A percentile compares a stretch with the other conserved stretches of the same genome.
These are phyloP conservation scores for Epichloe coenophiala DNA, from an alignment of 2,329 filamentous ascomycete species.

Conservation along the genomic window DNA sequence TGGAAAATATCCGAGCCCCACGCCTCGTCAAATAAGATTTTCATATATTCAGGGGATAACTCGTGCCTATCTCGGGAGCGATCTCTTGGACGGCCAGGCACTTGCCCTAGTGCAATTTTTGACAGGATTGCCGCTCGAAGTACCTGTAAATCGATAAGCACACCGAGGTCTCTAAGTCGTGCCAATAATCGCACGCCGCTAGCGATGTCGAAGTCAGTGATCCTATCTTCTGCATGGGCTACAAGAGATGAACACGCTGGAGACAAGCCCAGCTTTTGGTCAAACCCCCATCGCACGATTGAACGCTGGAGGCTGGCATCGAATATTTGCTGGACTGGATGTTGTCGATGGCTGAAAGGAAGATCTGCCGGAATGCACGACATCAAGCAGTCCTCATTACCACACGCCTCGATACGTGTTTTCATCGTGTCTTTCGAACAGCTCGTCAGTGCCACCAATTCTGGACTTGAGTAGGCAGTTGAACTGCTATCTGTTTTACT, in stretches of 20 bases:
- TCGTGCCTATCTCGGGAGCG: constrained; percentile 19
- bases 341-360: constrained; percentile 24
- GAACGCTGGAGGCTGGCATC: constrained; percentile 22
- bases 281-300: constrained; percentile 33
- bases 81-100: constrained; percentile 15
- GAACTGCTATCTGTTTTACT: not conserved
- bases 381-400: not conserved
- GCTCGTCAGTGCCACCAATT: not conserved
- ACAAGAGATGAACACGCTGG: constrained; percentile 8
- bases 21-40: constrained; percentile 19
- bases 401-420: not conserved
- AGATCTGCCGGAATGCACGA: constrained; percentile 26
- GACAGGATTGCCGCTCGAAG: constrained; percentile 15
- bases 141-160: constrained; percentile 20
- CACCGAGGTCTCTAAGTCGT: constrained; percentile 20
- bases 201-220: constrained; percentile 19
- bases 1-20: constrained; percentile 22
- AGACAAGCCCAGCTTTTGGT: constrained; percentile 17
- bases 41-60: constrained; percentile 16
- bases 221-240: constrained; percentile 3
- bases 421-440: not conserved
- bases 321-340: constrained; percentile 36
- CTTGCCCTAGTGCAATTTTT: constrained; percentile 17
- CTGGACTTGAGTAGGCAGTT: not conserved
- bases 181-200: constrained; percentile 24